These are phyloP conservation scores for Lonicera japonica DNA, from an alignment of 129 eudicot species.

Conservation along the genomic window DNA sequence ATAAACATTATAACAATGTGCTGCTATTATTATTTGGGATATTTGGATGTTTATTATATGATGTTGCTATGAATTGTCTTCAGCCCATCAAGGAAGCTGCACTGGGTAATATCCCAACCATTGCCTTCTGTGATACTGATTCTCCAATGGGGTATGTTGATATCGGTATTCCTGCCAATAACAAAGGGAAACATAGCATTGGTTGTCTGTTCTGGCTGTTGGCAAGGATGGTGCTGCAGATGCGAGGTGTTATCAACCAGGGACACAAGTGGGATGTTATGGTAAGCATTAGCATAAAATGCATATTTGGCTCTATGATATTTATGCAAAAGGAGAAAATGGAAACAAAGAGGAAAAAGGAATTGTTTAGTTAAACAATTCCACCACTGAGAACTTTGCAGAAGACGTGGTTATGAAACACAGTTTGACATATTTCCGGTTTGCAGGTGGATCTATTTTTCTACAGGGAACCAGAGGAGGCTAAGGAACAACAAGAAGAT, in stretches of 20 bases:
- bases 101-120: constrained; percentile 75
- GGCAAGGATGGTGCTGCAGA: constrained; percentile 89
- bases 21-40: not conserved
- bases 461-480: constrained; percentile 84
- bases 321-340: too few species aligned
- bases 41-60: not conserved
- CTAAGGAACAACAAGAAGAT: constrained; percentile 67
- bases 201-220: constrained; percentile 86
- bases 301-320: not conserved
- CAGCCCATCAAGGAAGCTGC: constrained; percentile 96
- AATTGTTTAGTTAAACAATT: not conserved
- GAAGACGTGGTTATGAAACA: not conserved
- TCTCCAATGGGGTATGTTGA: constrained; percentile 88
- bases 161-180: constrained; percentile 89
- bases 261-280: constrained; percentile 88
- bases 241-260: constrained; percentile 61
- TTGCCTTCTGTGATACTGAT: constrained; percentile 91
- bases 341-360: not conserved
- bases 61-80: not conserved
- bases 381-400: not conserved
- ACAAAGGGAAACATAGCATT: constrained; percentile 93
- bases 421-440: not conserved
- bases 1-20: not conserved
- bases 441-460: constrained; percentile 81
- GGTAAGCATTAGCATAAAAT: constrained; percentile 25